These are phyloP conservation scores for Colletotrichum limetticola DNA, from an alignment of 2,329 filamentous ascomycete genomes.

Conservation along the genomic window DNA sequence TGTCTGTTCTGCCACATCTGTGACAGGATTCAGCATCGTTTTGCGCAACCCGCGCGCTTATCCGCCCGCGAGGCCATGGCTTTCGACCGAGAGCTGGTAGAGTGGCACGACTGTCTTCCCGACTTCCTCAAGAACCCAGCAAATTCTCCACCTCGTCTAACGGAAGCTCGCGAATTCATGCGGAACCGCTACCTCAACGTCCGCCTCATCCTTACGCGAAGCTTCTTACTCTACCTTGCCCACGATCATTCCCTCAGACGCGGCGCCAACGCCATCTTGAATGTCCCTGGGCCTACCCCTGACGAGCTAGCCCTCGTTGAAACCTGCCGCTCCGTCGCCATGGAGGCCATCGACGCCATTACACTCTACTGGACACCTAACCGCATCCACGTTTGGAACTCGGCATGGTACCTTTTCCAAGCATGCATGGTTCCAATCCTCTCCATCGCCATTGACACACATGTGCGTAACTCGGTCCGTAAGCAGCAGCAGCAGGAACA, in stretches of 20 bases:
- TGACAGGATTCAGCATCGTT: conserved; percentile 43
- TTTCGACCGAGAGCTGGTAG: conserved; percentile 42
- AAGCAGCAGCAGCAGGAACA: conserved; percentile 6
- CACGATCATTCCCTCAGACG: conserved; percentile 35
- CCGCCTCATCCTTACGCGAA: conserved; percentile 40
- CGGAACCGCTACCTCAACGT: conserved; percentile 44
- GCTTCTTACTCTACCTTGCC: conserved; percentile 38
- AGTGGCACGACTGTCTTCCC: conserved; percentile 41
- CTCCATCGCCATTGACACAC: conserved; percentile 41
- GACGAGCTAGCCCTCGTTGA: conserved; percentile 40
- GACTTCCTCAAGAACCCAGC: conserved; percentile 36
- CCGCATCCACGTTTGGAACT: conserved; percentile 45
- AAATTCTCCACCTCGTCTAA: conserved; percentile 40
- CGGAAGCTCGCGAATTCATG: conserved; percentile 42
- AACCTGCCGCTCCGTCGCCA: conserved; percentile 40
- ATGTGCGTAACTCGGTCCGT: neutral
- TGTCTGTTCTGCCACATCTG: conserved; percentile 44
- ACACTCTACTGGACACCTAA: conserved; percentile 46
- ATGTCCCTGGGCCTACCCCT: conserved; percentile 14
- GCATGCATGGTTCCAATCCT: conserved; percentile 45
- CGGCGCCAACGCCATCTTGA: conserved; percentile 27
- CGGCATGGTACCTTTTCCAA: conserved; percentile 46
- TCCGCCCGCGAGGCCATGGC: conserved; percentile 39
- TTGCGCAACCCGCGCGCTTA: conserved; percentile 42
- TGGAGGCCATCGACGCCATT: conserved; percentile 44